A percentile compares a stretch with the other conserved stretches of the same genome.
phyloP scores from a whole-genome alignment of 2,329 filamentous ascomycete species.

The Arthroderma uncinatum region DNA sequence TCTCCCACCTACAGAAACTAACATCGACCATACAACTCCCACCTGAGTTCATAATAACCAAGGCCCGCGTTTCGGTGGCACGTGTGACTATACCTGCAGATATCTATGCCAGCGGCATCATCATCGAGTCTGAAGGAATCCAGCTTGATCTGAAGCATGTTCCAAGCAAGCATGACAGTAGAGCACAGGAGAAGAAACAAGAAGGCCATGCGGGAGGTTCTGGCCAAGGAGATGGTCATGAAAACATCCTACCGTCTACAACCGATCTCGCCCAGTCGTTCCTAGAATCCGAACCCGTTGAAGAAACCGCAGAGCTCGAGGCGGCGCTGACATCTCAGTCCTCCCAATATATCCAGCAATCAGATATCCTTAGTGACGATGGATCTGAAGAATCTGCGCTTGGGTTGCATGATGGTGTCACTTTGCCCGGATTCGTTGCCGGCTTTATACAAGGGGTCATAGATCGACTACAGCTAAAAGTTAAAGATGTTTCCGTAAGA shows the following conservation, averaged over 20 bases:
- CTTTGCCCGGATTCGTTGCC: constrained; percentile 48
- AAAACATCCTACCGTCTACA: constrained; percentile 41
- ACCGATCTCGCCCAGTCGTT: constrained; percentile 52
- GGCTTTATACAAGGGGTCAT: constrained; percentile 49
- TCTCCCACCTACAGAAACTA: constrained; percentile 60
- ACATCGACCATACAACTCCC: constrained; percentile 64
- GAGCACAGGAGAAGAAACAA: constrained; percentile 12
- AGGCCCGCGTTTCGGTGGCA: constrained; percentile 63
- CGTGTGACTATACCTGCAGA: constrained; percentile 78
- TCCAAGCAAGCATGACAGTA: constrained; percentile 21
- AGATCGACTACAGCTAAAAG: constrained; percentile 45
- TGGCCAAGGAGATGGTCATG: constrained; percentile 18
- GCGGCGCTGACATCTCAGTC: constrained; percentile 45
- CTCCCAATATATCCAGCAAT: constrained; percentile 42
- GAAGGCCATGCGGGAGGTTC: constrained; percentile 19
- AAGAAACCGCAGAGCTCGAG: constrained; percentile 48
- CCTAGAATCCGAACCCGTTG: constrained; percentile 45
- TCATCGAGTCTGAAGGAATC: constrained; percentile 70
- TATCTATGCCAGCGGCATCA: constrained; percentile 73
- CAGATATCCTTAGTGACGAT: constrained; percentile 37
- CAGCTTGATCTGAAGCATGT: constrained; percentile 55
- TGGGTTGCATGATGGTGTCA: constrained; percentile 44
- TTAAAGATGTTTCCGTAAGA: constrained; percentile 43
- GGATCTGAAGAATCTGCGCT: constrained; percentile 40
- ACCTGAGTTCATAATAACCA: constrained; percentile 55